phyloP scores from a whole-genome alignment of 2,329 filamentous ascomycete species.

The Aspergillus costaricaensis region DNA sequence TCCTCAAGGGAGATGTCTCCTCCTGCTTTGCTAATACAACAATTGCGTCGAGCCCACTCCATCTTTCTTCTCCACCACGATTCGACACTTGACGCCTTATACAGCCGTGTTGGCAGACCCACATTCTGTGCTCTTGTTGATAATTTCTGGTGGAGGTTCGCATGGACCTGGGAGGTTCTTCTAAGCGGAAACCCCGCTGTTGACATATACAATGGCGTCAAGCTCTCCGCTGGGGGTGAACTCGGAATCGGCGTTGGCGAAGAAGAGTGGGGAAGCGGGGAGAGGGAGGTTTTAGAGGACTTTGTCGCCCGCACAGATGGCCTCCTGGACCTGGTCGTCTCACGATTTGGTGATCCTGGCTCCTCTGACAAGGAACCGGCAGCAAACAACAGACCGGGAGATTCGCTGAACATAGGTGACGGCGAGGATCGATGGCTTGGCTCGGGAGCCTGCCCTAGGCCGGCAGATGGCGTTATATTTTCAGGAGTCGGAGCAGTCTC shows the following conservation, averaged over 20 bases:
- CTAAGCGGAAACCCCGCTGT: conserved; percentile 85
- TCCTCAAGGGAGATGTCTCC: conserved; percentile 89
- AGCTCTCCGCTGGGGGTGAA: conserved; percentile 86
- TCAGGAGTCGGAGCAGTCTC: conserved; percentile 75
- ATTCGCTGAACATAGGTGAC: conserved; percentile 20
- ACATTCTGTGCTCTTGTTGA: conserved; percentile 73
- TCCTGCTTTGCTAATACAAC: conserved; percentile 72
- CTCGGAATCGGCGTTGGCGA: conserved; percentile 93
- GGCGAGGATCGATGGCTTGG: conserved; percentile 69
- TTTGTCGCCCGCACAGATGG: conserved; percentile 77
- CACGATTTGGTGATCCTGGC: conserved; percentile 71
- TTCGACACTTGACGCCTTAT: conserved; percentile 69
- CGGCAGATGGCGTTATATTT: conserved; percentile 84
- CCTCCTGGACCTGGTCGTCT: conserved; percentile 83
- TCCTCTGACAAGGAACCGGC: conserved; percentile 27
- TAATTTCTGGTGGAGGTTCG: conserved; percentile 76
- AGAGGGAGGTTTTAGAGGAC: conserved; percentile 91
- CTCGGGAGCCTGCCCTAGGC: conserved; percentile 64
- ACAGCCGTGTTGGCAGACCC: conserved; percentile 62
- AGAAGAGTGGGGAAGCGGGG: conserved; percentile 90
- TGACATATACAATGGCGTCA: conserved; percentile 78
- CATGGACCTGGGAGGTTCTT: conserved; percentile 77
- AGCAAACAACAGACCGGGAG: conserved; percentile 17
- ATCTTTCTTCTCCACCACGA: conserved; percentile 88
- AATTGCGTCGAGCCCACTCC: conserved; percentile 78